These are phyloP conservation scores for Amniculicola lignicola DNA, from an alignment of 495 filamentous ascomycete genomes.

Conservation along the genomic window DNA sequence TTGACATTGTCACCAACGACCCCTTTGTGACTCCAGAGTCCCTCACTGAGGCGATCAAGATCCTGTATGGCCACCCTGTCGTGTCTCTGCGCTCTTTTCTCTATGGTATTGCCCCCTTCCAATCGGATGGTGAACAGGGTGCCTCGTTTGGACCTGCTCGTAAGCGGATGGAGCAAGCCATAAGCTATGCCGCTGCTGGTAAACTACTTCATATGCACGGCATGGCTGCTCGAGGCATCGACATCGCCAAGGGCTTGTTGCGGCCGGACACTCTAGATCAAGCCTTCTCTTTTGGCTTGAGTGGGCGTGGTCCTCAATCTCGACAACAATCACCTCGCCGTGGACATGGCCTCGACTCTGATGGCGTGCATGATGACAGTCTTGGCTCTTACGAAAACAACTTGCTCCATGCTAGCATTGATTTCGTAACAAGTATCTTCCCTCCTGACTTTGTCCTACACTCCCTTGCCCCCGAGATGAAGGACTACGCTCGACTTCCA, in stretches of 20 bases:
- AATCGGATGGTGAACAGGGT: background rate
- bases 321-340: background rate
- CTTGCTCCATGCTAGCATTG: conserved; percentile 34
- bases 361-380: background rate
- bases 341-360: background rate
- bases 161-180: conserved; percentile 35
- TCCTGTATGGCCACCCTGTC: conserved; percentile 39
- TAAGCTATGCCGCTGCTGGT: conserved; percentile 36
- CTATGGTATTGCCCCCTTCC: conserved; percentile 16
- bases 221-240: conserved; percentile 31
- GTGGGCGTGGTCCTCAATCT: conserved; percentile 28
- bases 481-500: conserved; percentile 36
- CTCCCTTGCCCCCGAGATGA: conserved; percentile 36
- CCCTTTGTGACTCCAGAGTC: conserved; percentile 27
- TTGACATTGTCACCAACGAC: conserved; percentile 30
- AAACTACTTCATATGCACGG: conserved; percentile 28
- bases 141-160: conserved; percentile 21
- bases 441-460: conserved; percentile 37
- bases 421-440: conserved; percentile 37
- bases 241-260: conserved; percentile 32
- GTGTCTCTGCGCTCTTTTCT: conserved; percentile 19
- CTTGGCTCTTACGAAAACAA: conserved; percentile 29
- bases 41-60: conserved; percentile 36
- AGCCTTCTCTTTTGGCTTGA: conserved; percentile 34
- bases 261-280: conserved; percentile 40